Conservation (phyloP, 495 filamentous ascomycete genomes). For the Xylona heveae region DNA sequence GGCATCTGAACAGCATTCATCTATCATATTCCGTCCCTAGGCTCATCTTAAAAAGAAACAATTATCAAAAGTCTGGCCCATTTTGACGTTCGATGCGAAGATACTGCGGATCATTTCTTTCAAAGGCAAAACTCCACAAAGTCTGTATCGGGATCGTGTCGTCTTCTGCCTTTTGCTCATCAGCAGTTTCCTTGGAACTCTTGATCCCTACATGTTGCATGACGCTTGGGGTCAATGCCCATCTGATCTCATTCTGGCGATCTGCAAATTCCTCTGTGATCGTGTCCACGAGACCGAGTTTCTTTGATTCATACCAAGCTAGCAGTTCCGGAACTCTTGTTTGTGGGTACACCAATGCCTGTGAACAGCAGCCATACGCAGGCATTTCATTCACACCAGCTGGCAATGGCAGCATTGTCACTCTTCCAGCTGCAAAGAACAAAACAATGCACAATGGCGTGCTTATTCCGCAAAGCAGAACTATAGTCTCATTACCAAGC, state of each 20-base stretch:
- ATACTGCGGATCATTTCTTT: background rate
- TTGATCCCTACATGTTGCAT: conserved; percentile 27
- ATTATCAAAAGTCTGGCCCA: too few species aligned
- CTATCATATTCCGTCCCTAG: too few species aligned
- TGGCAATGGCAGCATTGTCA: conserved; percentile 17
- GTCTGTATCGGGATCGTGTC: too few species aligned
- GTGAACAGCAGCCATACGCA: conserved; percentile 27
- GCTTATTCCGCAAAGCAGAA: conserved; percentile 7
- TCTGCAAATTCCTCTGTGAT: conserved; percentile 26
- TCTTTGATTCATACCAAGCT: conserved; percentile 4
- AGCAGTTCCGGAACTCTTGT: conserved; percentile 14
- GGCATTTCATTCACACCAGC: conserved; percentile 25
- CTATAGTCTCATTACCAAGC: conserved; percentile 9
- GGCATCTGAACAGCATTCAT: too few species aligned
- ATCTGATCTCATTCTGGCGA: conserved; percentile 16
- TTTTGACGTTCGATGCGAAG: too few species aligned
- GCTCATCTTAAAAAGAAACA: too few species aligned
- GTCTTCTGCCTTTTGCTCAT: conserved; percentile 10
- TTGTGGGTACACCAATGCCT: conserved; percentile 22
- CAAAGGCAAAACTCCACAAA: conserved; percentile 20
- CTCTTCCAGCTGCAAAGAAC: conserved; percentile 17
- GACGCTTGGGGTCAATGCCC: conserved; percentile 26
- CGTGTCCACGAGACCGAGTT: conserved; percentile 18
- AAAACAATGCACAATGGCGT: conserved; percentile 14
- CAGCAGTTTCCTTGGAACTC: conserved; percentile 14